These are phyloP conservation scores for Erodium trifolium DNA, from an alignment of 441 rosid genomes.

Conservation along the genomic window DNA sequence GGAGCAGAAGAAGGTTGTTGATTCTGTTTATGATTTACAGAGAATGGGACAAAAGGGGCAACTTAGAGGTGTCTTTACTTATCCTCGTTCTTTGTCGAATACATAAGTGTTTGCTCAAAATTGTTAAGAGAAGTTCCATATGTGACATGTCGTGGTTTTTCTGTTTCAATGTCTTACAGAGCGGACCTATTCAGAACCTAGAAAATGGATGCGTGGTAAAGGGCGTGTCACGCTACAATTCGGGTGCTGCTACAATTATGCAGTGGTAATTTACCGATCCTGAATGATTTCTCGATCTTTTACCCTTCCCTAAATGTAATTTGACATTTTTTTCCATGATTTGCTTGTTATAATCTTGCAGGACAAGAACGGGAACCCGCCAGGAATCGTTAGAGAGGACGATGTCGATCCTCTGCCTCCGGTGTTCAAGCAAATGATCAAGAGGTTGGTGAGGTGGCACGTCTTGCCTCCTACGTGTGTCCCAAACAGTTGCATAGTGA, in stretches of 20 bases:
- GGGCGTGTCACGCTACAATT: slow-evolving; percentile 39
- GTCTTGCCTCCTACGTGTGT: slow-evolving; percentile 49
- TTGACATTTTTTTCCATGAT: not conserved
- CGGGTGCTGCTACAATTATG: slow-evolving; percentile 44
- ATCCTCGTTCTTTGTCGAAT: not conserved
- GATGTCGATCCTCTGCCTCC: slow-evolving; percentile 53
- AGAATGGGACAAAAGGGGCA: slow-evolving; percentile 26
- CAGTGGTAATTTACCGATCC: slow-evolving; percentile 21
- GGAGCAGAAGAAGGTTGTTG: slow-evolving; percentile 35
- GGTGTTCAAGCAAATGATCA: slow-evolving; percentile 50
- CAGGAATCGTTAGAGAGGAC: slow-evolving; percentile 46
- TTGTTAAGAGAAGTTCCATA: too few species aligned
- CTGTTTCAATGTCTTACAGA: slow-evolving; percentile 18
- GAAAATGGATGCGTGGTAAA: slow-evolving; percentile 45
- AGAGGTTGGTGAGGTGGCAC: slow-evolving; percentile 53
- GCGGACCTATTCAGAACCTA: slow-evolving; percentile 36
- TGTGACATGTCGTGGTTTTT: too few species aligned
- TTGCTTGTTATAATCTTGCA: slow-evolving; percentile 13
- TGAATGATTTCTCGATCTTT: not conserved
- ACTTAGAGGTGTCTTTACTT: slow-evolving; percentile 25
- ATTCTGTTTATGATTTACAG: slow-evolving; percentile 29
- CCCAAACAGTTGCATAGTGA: slow-evolving; percentile 64
- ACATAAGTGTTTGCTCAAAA: too few species aligned
- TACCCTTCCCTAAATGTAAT: not conserved
- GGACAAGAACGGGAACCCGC: slow-evolving; percentile 57